A percentile compares a stretch with the other conserved stretches of the same genome.
Evolutionary conservation across 352 stramenopile species (phyloP).

Genomic region (Blastocystis sp.): DNA sequence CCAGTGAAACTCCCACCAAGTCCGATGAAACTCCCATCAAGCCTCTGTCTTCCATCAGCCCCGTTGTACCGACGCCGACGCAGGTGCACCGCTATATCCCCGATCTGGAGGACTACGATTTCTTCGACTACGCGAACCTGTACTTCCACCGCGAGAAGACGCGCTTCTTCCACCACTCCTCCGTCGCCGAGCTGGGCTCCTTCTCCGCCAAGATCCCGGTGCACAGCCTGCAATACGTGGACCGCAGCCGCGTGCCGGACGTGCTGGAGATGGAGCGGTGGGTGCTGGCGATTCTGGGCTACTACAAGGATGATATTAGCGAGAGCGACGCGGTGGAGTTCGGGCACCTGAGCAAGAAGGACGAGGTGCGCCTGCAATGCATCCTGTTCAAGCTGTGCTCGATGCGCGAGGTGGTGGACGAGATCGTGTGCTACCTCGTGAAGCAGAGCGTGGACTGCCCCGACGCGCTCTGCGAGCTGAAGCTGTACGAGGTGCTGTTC

Average conservation of each 20-base stretch:
- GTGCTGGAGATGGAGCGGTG: constrained; percentile 42
- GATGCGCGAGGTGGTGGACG: constrained; percentile 20
- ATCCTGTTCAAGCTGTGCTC: constrained; percentile 1
- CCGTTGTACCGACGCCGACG: neutral
- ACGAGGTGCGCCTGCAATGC: neutral
- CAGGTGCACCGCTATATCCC: constrained; percentile 4
- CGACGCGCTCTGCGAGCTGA: neutral
- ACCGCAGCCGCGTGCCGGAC: constrained; percentile 27
- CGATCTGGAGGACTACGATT: constrained; percentile 33
- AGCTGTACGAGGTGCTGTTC: constrained; percentile 35
- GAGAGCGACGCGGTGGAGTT: neutral
- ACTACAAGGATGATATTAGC: neutral
- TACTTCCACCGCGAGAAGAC: constrained; percentile 51
- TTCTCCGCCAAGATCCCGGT: constrained; percentile 5
- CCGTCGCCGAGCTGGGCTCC: neutral
- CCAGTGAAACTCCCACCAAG: too few species aligned
- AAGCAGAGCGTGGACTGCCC: constrained; percentile 10
- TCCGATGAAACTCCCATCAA: neutral
- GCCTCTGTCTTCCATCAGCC: neutral
- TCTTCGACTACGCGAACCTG: constrained; percentile 43
- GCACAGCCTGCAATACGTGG: constrained; percentile 7
- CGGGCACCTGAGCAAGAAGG: constrained; percentile 11
- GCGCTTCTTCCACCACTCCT: constrained; percentile 38
- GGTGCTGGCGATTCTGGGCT: constrained; percentile 17
- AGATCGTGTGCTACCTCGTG: constrained; percentile 21